phyloP scores from a whole-genome alignment of 2,329 filamentous ascomycete genomes.

The Pseudogymnoascus sp. region DNA sequence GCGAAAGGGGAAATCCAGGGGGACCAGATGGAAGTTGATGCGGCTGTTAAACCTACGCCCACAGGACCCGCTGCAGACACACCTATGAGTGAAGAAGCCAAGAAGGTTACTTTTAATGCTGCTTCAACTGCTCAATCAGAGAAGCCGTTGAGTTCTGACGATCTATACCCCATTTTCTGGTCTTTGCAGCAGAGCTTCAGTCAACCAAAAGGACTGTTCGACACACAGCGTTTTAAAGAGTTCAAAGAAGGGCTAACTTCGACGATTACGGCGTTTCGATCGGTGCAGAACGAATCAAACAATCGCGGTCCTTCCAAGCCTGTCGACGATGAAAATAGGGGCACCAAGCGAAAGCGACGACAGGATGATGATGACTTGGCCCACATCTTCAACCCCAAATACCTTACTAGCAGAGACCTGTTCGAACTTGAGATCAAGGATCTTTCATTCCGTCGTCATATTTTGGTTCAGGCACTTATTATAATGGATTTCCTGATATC shows the following conservation, averaged over 20 bases:
- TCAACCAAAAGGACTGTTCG: slow-evolving; percentile 78
- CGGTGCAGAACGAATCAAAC: slow-evolving; percentile 46
- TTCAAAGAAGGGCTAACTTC: slow-evolving; percentile 59
- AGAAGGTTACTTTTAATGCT: slow-evolving; percentile 40
- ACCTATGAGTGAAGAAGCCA: slow-evolving; percentile 29
- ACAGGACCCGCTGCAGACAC: slow-evolving; percentile 23
- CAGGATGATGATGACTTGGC: slow-evolving; percentile 58
- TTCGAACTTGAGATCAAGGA: slow-evolving; percentile 97
- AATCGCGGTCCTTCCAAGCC: slow-evolving; percentile 44
- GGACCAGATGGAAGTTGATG: slow-evolving; percentile 64
- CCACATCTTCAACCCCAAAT: slow-evolving; percentile 90
- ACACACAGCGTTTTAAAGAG: slow-evolving; percentile 56
- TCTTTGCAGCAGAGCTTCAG: slow-evolving; percentile 87
- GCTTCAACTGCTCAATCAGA: slow-evolving; percentile 39
- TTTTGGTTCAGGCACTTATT: slow-evolving; percentile 91
- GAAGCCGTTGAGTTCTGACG: slow-evolving; percentile 58
- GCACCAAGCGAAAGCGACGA: slow-evolving; percentile 64
- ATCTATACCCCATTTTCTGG: slow-evolving; percentile 91
- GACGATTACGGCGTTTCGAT: slow-evolving; percentile 71
- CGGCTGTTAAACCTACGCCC: slow-evolving; percentile 33
- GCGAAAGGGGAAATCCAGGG: slow-evolving; percentile 31
- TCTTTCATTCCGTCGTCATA: slow-evolving; percentile 86
- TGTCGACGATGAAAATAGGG: slow-evolving; percentile 57
- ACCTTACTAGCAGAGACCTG: slow-evolving; percentile 91
- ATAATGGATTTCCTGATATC: slow-evolving; percentile 94